Evolutionary conservation across 805 yeast species (phyloP).

Genomic region (Ascoidea tarda): DNA sequence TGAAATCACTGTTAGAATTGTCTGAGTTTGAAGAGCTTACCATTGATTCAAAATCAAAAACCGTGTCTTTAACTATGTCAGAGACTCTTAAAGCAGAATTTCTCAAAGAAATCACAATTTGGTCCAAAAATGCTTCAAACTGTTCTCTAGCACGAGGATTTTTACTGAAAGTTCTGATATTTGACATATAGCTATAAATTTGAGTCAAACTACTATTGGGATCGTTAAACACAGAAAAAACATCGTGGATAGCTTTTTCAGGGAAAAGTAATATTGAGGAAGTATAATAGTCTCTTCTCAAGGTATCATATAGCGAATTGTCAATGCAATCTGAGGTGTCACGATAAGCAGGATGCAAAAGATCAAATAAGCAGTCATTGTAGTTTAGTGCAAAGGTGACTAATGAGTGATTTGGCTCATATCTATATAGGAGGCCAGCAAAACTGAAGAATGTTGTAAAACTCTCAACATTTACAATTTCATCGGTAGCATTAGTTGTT

Average conservation of each 20-base stretch:
- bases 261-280: conserved; percentile 7
- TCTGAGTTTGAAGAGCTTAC: background rate
- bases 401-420: conserved; percentile 6
- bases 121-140: conserved; percentile 5
- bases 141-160: conserved; percentile 6
- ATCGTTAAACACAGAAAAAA: conserved; percentile 6
- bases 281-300: conserved; percentile 7
- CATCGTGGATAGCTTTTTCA: conserved; percentile 8
- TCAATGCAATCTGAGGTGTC: conserved; percentile 3
- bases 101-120: conserved; percentile 7
- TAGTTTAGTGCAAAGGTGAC: conserved; percentile 4
- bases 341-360: conserved; percentile 6
- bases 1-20: background rate
- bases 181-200: conserved; percentile 5
- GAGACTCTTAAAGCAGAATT: conserved; percentile 5
- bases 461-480: conserved; percentile 6
- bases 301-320: conserved; percentile 6
- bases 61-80: conserved; percentile 7
- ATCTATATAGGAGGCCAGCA: conserved; percentile 7
- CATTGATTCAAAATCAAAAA: conserved; percentile 5
- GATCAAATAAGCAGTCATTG: conserved; percentile 2
- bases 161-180: conserved; percentile 3
- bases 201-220: conserved; percentile 7
- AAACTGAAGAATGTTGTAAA: conserved; percentile 6
- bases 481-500: conserved; percentile 3